These are phyloP conservation scores for Zymoseptoria passerinii DNA, from an alignment of 2,329 filamentous ascomycete genomes.

Conservation along the genomic window DNA sequence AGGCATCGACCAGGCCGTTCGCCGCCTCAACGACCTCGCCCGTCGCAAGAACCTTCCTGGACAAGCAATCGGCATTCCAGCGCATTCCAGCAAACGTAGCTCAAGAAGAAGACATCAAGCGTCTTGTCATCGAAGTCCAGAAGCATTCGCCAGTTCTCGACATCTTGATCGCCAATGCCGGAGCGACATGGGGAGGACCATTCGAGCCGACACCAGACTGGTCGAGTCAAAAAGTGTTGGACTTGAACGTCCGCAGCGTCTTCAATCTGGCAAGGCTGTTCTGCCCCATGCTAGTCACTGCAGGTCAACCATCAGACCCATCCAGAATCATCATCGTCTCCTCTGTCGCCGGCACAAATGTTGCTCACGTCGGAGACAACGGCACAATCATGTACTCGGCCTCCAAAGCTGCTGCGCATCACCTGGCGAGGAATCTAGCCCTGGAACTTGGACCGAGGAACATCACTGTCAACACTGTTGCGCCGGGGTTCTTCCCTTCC, in stretches of 20 bases:
- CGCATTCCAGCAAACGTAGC: constrained; percentile 70
- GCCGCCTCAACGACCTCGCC: constrained; percentile 70
- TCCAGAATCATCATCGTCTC: constrained; percentile 75
- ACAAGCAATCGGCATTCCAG: constrained; percentile 66
- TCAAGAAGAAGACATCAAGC: constrained; percentile 60
- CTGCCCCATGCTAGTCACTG: constrained; percentile 60
- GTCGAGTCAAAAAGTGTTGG: constrained; percentile 79
- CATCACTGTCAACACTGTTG: constrained; percentile 65
- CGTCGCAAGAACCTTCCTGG: constrained; percentile 50
- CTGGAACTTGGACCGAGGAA: constrained; percentile 70
- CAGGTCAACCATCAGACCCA: constrained; percentile 55
- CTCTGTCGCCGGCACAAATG: constrained; percentile 66
- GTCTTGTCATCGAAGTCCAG: constrained; percentile 59
- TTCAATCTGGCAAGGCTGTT: constrained; percentile 52
- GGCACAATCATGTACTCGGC: constrained; percentile 76
- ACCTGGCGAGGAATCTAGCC: constrained; percentile 72
- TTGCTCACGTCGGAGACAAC: constrained; percentile 61
- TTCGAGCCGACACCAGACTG: constrained; percentile 75
- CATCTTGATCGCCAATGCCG: constrained; percentile 83
- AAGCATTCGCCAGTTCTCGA: constrained; percentile 72
- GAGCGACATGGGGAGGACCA: constrained; percentile 76
- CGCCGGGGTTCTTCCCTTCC: constrained; percentile 58
- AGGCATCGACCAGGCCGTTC: constrained; percentile 69
- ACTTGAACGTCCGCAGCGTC: constrained; percentile 81
- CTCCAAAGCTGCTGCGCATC: constrained; percentile 78